phyloP scores from a whole-genome alignment of 495 filamentous ascomycete species.

The Penicillium fimorum region DNA sequence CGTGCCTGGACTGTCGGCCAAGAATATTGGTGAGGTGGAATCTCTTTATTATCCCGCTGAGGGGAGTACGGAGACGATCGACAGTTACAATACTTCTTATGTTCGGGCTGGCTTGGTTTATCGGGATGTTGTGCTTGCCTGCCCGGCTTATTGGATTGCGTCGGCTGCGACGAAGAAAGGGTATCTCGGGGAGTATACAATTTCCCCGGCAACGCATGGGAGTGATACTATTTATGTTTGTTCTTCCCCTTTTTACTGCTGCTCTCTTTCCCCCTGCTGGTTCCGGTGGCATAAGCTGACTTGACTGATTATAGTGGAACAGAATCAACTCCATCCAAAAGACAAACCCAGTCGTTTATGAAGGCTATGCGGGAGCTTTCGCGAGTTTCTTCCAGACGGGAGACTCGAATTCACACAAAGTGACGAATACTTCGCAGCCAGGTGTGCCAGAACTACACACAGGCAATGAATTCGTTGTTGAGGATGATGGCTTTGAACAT shows the following conservation, averaged over 20 bases:
- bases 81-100: constrained; percentile 45
- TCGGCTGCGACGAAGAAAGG: constrained; percentile 40
- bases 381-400: constrained; percentile 60
- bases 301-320: constrained; percentile 49
- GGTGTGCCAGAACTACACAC: constrained; percentile 46
- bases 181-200: constrained; percentile 59
- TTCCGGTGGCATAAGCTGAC: not conserved
- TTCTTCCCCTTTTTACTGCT: constrained; percentile 1
- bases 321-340: constrained; percentile 53
- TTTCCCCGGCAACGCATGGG: constrained; percentile 57
- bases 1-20: constrained; percentile 44
- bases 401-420: constrained; percentile 56
- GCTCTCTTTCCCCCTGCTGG: not conserved
- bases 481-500: constrained; percentile 41
- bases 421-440: constrained; percentile 44
- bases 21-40: constrained; percentile 38
- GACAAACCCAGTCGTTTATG: constrained; percentile 51
- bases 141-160: constrained; percentile 58
- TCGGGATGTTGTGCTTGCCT: constrained; percentile 58
- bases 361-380: constrained; percentile 58
- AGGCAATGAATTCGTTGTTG: constrained; percentile 52
- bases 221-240: constrained; percentile 57
- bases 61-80: constrained; percentile 44
- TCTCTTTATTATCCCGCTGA: constrained; percentile 43
- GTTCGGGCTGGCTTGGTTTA: constrained; percentile 54